Evolutionary conservation across 176 grass and related monocot species (phyloP).

Genomic region (Zea mays): DNA sequence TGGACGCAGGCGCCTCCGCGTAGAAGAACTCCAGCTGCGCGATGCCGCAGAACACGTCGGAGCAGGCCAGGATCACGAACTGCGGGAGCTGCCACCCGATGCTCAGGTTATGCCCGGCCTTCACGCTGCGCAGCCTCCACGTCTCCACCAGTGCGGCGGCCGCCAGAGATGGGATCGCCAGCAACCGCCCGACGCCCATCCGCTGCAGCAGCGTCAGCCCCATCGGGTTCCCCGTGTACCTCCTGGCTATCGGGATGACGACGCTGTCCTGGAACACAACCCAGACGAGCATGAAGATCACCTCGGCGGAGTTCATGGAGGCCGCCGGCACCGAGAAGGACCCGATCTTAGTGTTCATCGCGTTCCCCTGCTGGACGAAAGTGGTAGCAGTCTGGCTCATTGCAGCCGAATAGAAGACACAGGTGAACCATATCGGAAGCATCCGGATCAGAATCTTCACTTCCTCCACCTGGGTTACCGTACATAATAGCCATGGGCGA

Average conservation of each 20-base stretch:
- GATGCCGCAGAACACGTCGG: slow-evolving; percentile 81
- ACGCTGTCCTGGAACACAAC: slow-evolving; percentile 64
- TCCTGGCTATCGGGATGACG: slow-evolving; percentile 54
- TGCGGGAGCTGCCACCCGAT: slow-evolving; percentile 83
- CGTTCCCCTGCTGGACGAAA: slow-evolving; percentile 79
- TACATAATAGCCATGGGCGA: slow-evolving; percentile 43
- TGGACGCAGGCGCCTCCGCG: slow-evolving; percentile 55
- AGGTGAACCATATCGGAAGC: slow-evolving; percentile 78
- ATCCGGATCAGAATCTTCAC: slow-evolving; percentile 86
- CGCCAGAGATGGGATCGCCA: slow-evolving; percentile 56
- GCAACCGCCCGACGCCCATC: slow-evolving; percentile 66
- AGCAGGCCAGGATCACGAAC: slow-evolving; percentile 61
- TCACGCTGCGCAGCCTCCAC: slow-evolving; percentile 48
- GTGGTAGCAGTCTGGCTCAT: slow-evolving; percentile 67
- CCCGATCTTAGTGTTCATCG: slow-evolving; percentile 62
- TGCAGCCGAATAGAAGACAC: slow-evolving; percentile 63
- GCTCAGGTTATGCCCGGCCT: slow-evolving; percentile 47
- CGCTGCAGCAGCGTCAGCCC: slow-evolving; percentile 77
- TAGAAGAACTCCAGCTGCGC: slow-evolving; percentile 81
- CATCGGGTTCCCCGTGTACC: slow-evolving; percentile 43
- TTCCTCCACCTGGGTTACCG: slow-evolving; percentile 83
- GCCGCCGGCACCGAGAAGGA: slow-evolving; percentile 77
- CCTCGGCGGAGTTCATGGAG: slow-evolving; percentile 64
- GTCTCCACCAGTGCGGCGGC: slow-evolving; percentile 52
- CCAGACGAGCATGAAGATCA: slow-evolving; percentile 71